A percentile compares a stretch with the other conserved stretches of the same genome.
phyloP scores from a whole-genome alignment of 805 yeast species.

The Candida arabinofermentans region DNA sequence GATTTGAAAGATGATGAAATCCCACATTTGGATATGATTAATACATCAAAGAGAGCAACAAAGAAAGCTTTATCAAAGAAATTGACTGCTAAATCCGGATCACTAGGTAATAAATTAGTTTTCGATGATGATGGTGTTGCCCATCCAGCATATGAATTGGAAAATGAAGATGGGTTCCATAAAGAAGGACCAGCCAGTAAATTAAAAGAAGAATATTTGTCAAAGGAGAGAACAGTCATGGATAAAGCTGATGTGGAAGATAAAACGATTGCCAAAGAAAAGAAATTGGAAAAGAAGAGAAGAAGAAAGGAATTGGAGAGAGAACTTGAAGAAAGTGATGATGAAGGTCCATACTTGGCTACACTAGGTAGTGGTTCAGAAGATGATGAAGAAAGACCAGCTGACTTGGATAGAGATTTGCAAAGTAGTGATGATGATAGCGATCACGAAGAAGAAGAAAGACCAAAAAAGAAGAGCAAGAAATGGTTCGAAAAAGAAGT shows the following conservation, averaged over 20 bases:
- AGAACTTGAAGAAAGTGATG: slow-evolving; percentile 36
- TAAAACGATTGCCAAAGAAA: slow-evolving; percentile 70
- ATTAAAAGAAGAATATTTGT: slow-evolving; percentile 67
- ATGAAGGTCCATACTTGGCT: slow-evolving; percentile 27
- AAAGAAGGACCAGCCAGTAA: slow-evolving; percentile 57
- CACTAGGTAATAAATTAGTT: slow-evolving; percentile 70
- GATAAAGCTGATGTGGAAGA: slow-evolving; percentile 68
- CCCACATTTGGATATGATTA: slow-evolving; percentile 52
- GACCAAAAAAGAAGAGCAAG: slow-evolving; percentile 34
- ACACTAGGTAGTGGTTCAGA: slow-evolving; percentile 22
- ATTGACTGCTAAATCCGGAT: slow-evolving; percentile 53
- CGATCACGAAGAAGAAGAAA: slow-evolving; percentile 32
- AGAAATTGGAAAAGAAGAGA: slow-evolving; percentile 84
- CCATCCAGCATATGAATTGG: slow-evolving; percentile 87
- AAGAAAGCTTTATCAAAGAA: slow-evolving; percentile 89
- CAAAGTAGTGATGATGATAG: slow-evolving; percentile 35
- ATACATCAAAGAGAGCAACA: slow-evolving; percentile 77
- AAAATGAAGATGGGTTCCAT: slow-evolving; percentile 82
- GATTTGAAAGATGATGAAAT: slow-evolving; percentile 58
- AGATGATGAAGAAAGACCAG: slow-evolving; percentile 15
- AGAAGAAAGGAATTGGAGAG: slow-evolving; percentile 78
- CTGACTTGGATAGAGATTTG: slow-evolving; percentile 46
- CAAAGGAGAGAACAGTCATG: slow-evolving; percentile 67
- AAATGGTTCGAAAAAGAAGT: slow-evolving; percentile 46
- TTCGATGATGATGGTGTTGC: slow-evolving; percentile 95